A percentile compares a stretch with the other conserved stretches of the same genome.
phyloP scores from a whole-genome alignment of 176 grass and related monocot genomes.

The Urochloa ruziziensis region DNA sequence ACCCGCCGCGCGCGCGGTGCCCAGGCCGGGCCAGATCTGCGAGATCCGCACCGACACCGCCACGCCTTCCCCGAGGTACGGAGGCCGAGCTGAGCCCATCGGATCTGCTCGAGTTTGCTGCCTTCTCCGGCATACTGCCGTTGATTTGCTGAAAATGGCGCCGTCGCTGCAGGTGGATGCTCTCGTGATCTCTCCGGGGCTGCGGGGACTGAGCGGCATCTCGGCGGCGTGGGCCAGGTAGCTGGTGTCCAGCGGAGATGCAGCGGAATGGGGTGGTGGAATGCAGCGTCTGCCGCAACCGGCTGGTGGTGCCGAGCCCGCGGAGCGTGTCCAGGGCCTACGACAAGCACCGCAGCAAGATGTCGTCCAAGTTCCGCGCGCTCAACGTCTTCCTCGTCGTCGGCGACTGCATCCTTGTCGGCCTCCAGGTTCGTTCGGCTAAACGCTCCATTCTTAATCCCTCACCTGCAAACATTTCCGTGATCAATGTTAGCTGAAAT shows the following conservation, averaged over 20 bases:
- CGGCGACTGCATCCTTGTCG: slow-evolving; percentile 84
- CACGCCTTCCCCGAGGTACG: slow-evolving; percentile 29
- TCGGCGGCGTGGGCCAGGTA: slow-evolving; percentile 18
- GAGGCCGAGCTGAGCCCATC: not conserved
- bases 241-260: slow-evolving; percentile 41
- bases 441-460: not conserved
- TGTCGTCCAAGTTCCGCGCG: slow-evolving; percentile 70
- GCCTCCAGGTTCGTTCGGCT: slow-evolving; percentile 60
- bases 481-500: not conserved
- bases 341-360: slow-evolving; percentile 84
- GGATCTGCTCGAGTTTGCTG: slow-evolving; percentile 2
- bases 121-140: not conserved
- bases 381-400: slow-evolving; percentile 81
- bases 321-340: slow-evolving; percentile 84
- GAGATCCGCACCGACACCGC: slow-evolving; percentile 42
- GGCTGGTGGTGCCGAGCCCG: slow-evolving; percentile 73
- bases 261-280: slow-evolving; percentile 81
- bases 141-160: slow-evolving; percentile 19
- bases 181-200: slow-evolving; percentile 30
- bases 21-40: slow-evolving; percentile 41
- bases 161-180: slow-evolving; percentile 22
- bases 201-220: slow-evolving; percentile 11
- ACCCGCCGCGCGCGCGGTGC: slow-evolving; percentile 4
- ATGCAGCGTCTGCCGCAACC: slow-evolving; percentile 74
- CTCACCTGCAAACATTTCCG: not conserved